Base-by-base conservation (phyloP, 192 early-diverging fungal genomes). In the Gonapodya sp. region DNA sequence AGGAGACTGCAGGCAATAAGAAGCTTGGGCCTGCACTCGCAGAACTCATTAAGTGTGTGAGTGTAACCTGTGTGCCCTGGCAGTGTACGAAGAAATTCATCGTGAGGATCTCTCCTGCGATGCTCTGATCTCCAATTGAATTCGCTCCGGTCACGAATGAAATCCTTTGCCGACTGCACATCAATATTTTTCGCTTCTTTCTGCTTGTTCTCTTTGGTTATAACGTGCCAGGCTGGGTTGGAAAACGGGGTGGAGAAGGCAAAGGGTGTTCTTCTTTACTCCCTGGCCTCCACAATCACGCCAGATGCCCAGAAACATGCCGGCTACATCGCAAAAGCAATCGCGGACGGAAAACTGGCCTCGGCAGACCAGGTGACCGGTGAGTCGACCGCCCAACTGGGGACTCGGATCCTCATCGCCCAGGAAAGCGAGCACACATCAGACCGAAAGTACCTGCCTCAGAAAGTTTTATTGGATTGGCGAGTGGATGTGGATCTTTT, bases 1-100 rank as follows among this genome's bases (percentile, higher is more conserved):
- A 94, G 85, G 96, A 98, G 83, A 96, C 96, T 0, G 94, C 93
- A 35, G 92, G 91, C 79, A 99, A 99, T 89, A 99, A 98, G 86
- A 98, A 98, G 86, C 86, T 99, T 8, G 92, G 93, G 0, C 92
- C 93, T 1, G 90, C 88, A 31, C 88, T 99, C 35, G 88, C 91
- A 79, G 83, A 79, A 34, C 87, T 93, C n/a, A 93, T 97, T 78
- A 81, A 85, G 36, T 91, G 92, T 73, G 93, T 94, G 2, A 88
- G 91, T 18, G 83, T 87, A 78, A 81, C 82, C 31, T 79, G 85
- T 34, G 84, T 81, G 35, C 85, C 86, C 35, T 18, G 75, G 35
- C 75, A 33, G 35, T 78, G 75, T 78, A n/a, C 75, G 75, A n/a
- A n/a, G n/a, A n/a, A n/a, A n/a, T n/a, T n/a, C n/a, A n/a, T n/a